phyloP scores from a whole-genome alignment of 129 eudicot species.

The Lactuca sativa region DNA sequence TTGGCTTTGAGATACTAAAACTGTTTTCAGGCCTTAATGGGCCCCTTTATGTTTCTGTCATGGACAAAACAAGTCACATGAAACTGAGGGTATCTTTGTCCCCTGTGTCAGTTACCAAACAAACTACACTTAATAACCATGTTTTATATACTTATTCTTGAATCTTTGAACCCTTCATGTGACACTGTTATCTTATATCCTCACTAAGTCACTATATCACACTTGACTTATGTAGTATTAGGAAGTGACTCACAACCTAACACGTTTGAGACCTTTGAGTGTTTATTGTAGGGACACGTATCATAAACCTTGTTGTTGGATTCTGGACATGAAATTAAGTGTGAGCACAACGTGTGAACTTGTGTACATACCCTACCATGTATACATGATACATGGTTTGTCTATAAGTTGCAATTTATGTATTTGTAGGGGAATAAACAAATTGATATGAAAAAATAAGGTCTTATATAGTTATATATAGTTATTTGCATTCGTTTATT shows the following conservation, averaged over 20 bases:
- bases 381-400: neutral
- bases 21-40: neutral
- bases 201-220: neutral
- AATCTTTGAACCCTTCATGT: neutral
- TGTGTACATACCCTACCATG: neutral
- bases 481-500: neutral
- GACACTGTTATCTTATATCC: neutral
- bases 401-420: neutral
- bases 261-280: neutral
- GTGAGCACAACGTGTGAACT: neutral
- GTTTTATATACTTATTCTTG: neutral
- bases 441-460: neutral
- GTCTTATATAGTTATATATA: no score
- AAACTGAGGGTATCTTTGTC: constrained; percentile 35
- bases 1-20: neutral
- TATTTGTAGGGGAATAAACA: neutral
- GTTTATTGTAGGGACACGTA: neutral
- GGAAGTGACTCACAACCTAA: neutral
- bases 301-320: neutral
- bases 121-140: constrained; percentile 19
- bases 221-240: neutral
- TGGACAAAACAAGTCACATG: constrained; percentile 35
- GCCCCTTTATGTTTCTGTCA: constrained; percentile 21
- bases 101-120: constrained; percentile 28
- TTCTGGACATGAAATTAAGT: neutral